These are phyloP conservation scores for Luvunga scandens DNA, from an alignment of 345 rosid species.

Conservation along the genomic window DNA sequence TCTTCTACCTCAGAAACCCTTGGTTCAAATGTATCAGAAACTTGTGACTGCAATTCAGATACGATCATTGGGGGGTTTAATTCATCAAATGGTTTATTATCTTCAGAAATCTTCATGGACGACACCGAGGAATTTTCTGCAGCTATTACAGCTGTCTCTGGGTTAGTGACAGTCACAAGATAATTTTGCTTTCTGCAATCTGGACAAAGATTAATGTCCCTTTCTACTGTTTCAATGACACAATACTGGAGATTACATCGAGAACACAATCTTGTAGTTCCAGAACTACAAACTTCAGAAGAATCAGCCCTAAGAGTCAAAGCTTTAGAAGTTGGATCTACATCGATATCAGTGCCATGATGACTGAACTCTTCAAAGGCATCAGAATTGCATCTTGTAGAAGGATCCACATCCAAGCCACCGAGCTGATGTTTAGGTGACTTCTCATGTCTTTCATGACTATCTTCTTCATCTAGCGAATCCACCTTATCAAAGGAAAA, in stretches of 20 bases:
- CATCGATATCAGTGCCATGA: slow-evolving; percentile 39
- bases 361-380: slow-evolving; percentile 41
- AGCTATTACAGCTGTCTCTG: slow-evolving; percentile 28
- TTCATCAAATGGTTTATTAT: slow-evolving; percentile 31
- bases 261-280: slow-evolving; percentile 47
- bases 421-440: slow-evolving; percentile 35
- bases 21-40: slow-evolving; percentile 31
- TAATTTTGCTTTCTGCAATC: slow-evolving; percentile 58
- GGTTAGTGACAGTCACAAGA: slow-evolving; percentile 25
- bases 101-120: slow-evolving; percentile 30
- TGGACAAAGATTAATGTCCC: slow-evolving; percentile 54
- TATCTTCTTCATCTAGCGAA: slow-evolving; percentile 37
- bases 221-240: slow-evolving; percentile 37
- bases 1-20: slow-evolving; percentile 32
- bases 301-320: slow-evolving; percentile 34
- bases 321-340: slow-evolving; percentile 40
- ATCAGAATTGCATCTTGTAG: slow-evolving; percentile 37
- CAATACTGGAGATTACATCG: slow-evolving; percentile 58
- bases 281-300: slow-evolving; percentile 42
- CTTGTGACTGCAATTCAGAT: slow-evolving; percentile 28
- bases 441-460: slow-evolving; percentile 36
- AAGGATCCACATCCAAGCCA: slow-evolving; percentile 37
- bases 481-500: slow-evolving; percentile 61
- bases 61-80: slow-evolving; percentile 18
- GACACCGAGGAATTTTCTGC: slow-evolving; percentile 25